These are phyloP conservation scores for Heritiera littoralis DNA, from an alignment of 345 rosid genomes.

Conservation along the genomic window DNA sequence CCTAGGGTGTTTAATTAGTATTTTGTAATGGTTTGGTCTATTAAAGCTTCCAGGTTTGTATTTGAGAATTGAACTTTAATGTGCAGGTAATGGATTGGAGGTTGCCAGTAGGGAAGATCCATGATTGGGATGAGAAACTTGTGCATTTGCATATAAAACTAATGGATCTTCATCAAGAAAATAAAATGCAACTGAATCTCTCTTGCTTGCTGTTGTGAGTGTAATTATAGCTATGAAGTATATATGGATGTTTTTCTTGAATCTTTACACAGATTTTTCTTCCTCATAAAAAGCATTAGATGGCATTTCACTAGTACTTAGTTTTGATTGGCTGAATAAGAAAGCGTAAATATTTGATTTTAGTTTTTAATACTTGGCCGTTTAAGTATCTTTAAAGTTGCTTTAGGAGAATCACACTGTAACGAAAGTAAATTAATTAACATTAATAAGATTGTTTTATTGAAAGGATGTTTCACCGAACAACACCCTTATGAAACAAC, in stretches of 20 bases:
- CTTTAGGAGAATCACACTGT: too few species aligned
- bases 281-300: background rate
- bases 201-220: background rate
- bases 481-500: too few species aligned
- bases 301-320: background rate
- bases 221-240: background rate
- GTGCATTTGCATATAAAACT: background rate
- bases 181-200: background rate
- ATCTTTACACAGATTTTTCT: background rate
- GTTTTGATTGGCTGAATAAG: too few species aligned
- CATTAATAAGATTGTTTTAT: too few species aligned
- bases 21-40: background rate
- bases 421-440: too few species aligned
- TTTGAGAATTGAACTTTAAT: slow-evolving; percentile 6
- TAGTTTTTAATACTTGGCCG: too few species aligned
- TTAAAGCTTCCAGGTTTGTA: background rate
- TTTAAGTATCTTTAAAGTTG: too few species aligned
- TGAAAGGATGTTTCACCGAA: too few species aligned
- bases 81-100: slow-evolving; percentile 90
- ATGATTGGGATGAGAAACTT: background rate
- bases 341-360: too few species aligned
- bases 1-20: background rate
- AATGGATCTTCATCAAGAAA: background rate
- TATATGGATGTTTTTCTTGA: background rate
- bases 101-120: slow-evolving; percentile 61